Percentiles rank a stretch among this genome's conserved stretches.
Conservation (phyloP, 1,139 yeast species). For the Yamadazyma atmosphaerica region DNA sequence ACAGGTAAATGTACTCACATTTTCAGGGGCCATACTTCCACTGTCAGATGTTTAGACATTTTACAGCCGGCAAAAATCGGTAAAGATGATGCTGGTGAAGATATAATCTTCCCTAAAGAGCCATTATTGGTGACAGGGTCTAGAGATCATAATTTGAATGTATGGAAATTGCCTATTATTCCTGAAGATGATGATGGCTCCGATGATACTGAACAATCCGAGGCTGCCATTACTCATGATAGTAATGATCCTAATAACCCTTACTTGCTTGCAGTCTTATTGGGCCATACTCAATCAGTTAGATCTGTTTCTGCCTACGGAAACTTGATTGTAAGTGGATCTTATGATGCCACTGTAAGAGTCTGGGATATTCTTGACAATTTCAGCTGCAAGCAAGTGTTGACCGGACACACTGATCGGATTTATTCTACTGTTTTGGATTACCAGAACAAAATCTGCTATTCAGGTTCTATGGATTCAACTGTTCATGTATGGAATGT, state of each 20-base stretch:
- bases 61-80: slow-evolving; percentile 66
- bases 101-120: slow-evolving; percentile 58
- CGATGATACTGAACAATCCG: slow-evolving; percentile 10
- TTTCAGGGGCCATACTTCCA: slow-evolving; percentile 87
- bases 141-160: slow-evolving; percentile 83
- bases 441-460: slow-evolving; percentile 71
- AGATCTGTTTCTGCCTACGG: slow-evolving; percentile 88
- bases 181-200: slow-evolving; percentile 35
- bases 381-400: slow-evolving; percentile 69
- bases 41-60: slow-evolving; percentile 88
- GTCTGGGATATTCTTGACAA: slow-evolving; percentile 84
- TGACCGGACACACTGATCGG: slow-evolving; percentile 82
- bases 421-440: slow-evolving; percentile 89
- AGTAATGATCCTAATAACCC: slow-evolving; percentile 53
- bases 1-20: slow-evolving; percentile 80
- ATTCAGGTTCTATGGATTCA: slow-evolving; percentile 91
- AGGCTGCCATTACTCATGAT: slow-evolving; percentile 32
- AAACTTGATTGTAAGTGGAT: slow-evolving; percentile 81
- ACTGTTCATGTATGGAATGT: slow-evolving; percentile 90
- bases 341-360: slow-evolving; percentile 86
- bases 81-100: slow-evolving; percentile 60
- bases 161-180: slow-evolving; percentile 80
- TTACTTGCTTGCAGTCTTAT: slow-evolving; percentile 68
- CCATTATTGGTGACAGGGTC: slow-evolving; percentile 86
- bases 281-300: slow-evolving; percentile 87